A percentile compares a stretch with the other conserved stretches of the same genome.
phyloP scores from a whole-genome alignment of 495 filamentous ascomycete species.

The Pyronema omphalodes region DNA sequence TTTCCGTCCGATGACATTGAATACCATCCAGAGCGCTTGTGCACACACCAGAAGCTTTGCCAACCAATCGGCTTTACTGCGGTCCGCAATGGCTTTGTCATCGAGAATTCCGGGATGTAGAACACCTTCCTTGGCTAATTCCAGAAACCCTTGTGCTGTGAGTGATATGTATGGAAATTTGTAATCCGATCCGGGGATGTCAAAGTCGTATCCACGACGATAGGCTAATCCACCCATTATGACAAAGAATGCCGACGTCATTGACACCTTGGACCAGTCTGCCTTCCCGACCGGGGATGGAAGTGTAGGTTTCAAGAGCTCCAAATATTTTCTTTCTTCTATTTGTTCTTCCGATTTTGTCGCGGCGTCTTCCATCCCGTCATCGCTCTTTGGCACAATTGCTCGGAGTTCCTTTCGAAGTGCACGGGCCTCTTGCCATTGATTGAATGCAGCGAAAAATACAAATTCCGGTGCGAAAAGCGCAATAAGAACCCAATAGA shows the following conservation, averaged over 20 bases:
- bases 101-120: not conserved
- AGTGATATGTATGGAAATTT: not conserved
- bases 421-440: not conserved
- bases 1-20: constrained; percentile 6
- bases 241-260: not conserved
- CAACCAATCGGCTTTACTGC: not conserved
- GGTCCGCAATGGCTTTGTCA: not conserved
- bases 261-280: not conserved
- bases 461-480: constrained; percentile 3
- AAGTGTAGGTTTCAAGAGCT: no score
- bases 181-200: no score
- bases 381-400: no score
- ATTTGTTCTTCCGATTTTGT: no score
- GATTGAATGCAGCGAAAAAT: not conserved
- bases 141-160: not conserved
- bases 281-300: not conserved
- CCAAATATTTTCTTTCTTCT: no score
- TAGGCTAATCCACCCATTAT: constrained; percentile 3
- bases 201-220: no score
- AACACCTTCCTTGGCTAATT: not conserved
- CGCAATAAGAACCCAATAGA: not conserved
- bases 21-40: not conserved
- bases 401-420: not conserved
- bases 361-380: no score
- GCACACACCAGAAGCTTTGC: constrained; percentile 1